phyloP scores from a whole-genome alignment of 192 early-diverging fungal species.

The Backusella circina region DNA sequence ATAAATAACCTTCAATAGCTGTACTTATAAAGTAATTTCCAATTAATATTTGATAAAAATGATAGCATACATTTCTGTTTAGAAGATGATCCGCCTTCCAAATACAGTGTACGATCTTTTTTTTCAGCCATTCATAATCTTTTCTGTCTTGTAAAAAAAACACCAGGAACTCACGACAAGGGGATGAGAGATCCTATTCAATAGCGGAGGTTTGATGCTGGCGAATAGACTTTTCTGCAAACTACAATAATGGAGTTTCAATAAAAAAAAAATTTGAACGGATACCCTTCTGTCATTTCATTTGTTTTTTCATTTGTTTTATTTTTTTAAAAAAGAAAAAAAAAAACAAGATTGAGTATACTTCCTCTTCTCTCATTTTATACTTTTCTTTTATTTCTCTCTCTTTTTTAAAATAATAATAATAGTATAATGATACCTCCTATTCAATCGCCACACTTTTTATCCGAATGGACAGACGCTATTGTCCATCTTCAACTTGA shows the following conservation, averaged over 20 bases:
- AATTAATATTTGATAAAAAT: not conserved
- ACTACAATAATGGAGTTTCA: not conserved
- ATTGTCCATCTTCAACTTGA: not conserved
- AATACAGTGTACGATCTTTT: not conserved
- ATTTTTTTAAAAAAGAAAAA: not conserved
- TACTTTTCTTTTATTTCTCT: not conserved
- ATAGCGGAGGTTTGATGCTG: not conserved
- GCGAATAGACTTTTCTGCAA: not conserved
- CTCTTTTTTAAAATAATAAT: not conserved
- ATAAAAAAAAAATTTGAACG: not conserved
- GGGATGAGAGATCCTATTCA: not conserved
- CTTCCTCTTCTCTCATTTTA: not conserved
- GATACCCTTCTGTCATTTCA: not conserved
- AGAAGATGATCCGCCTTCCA: not conserved
- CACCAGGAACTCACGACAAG: not conserved
- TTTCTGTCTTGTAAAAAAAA: not conserved
- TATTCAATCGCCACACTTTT: not conserved
- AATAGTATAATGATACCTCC: not conserved
- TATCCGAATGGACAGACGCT: not conserved
- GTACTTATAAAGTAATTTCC: not conserved
- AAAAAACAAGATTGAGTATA: not conserved
- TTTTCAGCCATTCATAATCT: not conserved
- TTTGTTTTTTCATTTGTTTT: not conserved
- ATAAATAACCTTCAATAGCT: not conserved
- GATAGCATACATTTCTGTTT: not conserved